A percentile compares a stretch with the other conserved stretches of the same genome.
These are phyloP conservation scores for Prototheca stagnorum DNA, from an alignment of 163 green algal species.

Conservation along the genomic window DNA sequence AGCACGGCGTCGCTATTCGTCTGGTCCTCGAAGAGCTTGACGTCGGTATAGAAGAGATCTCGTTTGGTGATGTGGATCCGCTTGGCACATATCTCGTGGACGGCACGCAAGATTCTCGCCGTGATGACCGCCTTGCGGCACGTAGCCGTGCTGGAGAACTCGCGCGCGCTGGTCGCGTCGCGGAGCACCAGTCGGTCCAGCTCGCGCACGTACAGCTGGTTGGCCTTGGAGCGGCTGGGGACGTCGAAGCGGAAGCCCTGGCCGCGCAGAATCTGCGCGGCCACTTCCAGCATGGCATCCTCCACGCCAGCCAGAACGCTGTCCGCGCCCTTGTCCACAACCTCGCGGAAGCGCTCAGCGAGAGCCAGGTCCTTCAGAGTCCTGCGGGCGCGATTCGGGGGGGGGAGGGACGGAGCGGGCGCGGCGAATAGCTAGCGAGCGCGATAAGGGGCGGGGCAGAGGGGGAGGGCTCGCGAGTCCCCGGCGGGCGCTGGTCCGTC, in stretches of 20 bases:
- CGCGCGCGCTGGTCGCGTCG: slow-evolving; percentile 45
- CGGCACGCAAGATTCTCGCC: slow-evolving; percentile 61
- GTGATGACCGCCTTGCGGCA: slow-evolving; percentile 74
- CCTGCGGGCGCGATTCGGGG: too few relatives aligned
- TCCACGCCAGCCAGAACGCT: slow-evolving; percentile 71
- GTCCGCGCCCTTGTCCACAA: slow-evolving; percentile 65
- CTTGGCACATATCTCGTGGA: slow-evolving; percentile 85
- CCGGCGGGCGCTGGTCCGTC: too few relatives aligned
- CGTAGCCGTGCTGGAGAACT: slow-evolving; percentile 62
- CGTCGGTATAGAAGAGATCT: slow-evolving; percentile 97
- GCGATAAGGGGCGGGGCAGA: too few relatives aligned
- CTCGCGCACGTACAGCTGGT: slow-evolving; percentile 85
- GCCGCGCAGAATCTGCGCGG: slow-evolving; percentile 34
- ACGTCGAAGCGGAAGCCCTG: slow-evolving; percentile 50
- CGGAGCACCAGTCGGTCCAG: slow-evolving; percentile 92
- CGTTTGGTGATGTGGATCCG: slow-evolving; percentile 94
- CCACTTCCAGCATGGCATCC: slow-evolving; percentile 43
- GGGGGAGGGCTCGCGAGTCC: too few relatives aligned
- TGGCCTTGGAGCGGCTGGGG: slow-evolving; percentile 59
- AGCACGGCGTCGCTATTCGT: slow-evolving; percentile 69
- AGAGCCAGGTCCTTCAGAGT: slow-evolving; percentile 46
- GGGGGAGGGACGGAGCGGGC: too few relatives aligned
- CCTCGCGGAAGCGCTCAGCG: slow-evolving; percentile 44
- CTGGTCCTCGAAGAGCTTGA: slow-evolving; percentile 88
- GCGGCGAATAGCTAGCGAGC: too few relatives aligned